Percentiles rank a stretch among this genome's conserved stretches.
Conservation (phyloP, 805 yeast species). For the Candida pini region DNA sequence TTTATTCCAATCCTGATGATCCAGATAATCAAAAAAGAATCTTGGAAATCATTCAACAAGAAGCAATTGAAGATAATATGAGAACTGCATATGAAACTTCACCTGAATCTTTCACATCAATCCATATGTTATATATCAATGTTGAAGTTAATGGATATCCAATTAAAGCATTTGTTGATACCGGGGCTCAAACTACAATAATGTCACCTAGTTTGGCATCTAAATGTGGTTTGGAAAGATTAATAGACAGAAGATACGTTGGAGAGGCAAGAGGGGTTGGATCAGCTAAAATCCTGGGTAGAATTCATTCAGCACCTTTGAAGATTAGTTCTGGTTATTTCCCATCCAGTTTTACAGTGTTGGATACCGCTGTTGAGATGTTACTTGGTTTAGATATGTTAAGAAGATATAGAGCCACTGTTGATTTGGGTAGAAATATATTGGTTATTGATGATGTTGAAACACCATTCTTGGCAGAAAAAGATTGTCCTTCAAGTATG, state of each 20-base stretch:
- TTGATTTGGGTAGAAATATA: constrained; percentile 64
- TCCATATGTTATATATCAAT: constrained; percentile 77
- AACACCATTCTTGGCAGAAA: constrained; percentile 66
- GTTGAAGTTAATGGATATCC: constrained; percentile 73
- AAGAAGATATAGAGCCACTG: constrained; percentile 75
- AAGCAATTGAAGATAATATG: constrained; percentile 75
- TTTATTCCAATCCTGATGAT: constrained; percentile 63
- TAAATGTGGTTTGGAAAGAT: constrained; percentile 57
- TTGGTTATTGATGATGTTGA: constrained; percentile 69
- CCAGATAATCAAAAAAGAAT: constrained; percentile 64
- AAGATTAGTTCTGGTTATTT: constrained; percentile 61
- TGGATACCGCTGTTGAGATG: constrained; percentile 70
- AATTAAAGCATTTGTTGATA: constrained; percentile 90
- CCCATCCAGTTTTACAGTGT: constrained; percentile 64
- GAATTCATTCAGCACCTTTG: constrained; percentile 84
- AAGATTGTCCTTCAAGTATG: constrained; percentile 51
- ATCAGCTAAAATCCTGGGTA: constrained; percentile 66
- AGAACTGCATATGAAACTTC: constrained; percentile 76
- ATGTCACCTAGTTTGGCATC: constrained; percentile 76
- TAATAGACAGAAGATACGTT: constrained; percentile 72
- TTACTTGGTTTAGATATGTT: constrained; percentile 89
- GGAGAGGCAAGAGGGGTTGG: constrained; percentile 95
- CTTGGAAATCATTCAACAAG: constrained; percentile 60
- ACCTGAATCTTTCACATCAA: constrained; percentile 84
- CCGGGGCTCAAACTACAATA: constrained; percentile 92